Conservation (phyloP, 768 basidiomycete species). For the Crepidotus variabilis region DNA sequence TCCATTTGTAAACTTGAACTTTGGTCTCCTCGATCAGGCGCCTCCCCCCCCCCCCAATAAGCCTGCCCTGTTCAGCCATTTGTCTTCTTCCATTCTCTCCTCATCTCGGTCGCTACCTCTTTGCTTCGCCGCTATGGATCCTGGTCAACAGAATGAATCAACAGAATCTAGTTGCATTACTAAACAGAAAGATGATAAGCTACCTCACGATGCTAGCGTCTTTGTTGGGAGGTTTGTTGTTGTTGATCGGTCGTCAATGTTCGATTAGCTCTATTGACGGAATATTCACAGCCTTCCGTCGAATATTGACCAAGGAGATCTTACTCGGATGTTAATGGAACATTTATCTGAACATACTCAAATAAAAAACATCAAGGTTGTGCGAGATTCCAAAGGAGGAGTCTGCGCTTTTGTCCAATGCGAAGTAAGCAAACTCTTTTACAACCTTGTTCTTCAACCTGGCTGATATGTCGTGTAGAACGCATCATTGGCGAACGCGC, state of each 20-base stretch:
- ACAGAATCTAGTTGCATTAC: slow-evolving; percentile 17
- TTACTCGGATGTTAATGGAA: slow-evolving; percentile 54
- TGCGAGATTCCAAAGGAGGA: slow-evolving; percentile 72
- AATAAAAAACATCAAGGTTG: slow-evolving; percentile 65
- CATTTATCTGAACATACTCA: slow-evolving; percentile 66
- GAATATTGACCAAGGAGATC: slow-evolving; percentile 60
- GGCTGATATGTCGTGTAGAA: slow-evolving; percentile 37
- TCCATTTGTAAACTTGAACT: slow-evolving; percentile 19
- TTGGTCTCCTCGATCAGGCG: slow-evolving; percentile 7
- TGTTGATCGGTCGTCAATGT: slow-evolving; percentile 9
- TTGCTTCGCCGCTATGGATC: slow-evolving; percentile 5
- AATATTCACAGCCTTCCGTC: slow-evolving; percentile 54
- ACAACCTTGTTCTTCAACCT: slow-evolving; percentile 2
- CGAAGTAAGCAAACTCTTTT: slow-evolving; percentile 42
- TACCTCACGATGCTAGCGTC: slow-evolving; percentile 73
- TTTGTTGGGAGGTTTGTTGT: slow-evolving; percentile 74
- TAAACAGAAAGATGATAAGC: slow-evolving; percentile 40
- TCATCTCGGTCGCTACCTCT: slow-evolving; percentile 18
- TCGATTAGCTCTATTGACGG: slow-evolving; percentile 6
- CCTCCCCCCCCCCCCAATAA: slow-evolving; percentile 10
- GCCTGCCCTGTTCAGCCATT: slow-evolving; percentile 8
- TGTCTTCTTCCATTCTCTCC: slow-evolving; percentile 13
- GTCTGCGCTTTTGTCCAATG: slow-evolving; percentile 87
- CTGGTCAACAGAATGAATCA: slow-evolving; percentile 25
- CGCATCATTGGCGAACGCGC: slow-evolving; percentile 47